Base-by-base conservation (phyloP, 2,329 filamentous ascomycete species). In the Colletotrichum lini region DNA sequence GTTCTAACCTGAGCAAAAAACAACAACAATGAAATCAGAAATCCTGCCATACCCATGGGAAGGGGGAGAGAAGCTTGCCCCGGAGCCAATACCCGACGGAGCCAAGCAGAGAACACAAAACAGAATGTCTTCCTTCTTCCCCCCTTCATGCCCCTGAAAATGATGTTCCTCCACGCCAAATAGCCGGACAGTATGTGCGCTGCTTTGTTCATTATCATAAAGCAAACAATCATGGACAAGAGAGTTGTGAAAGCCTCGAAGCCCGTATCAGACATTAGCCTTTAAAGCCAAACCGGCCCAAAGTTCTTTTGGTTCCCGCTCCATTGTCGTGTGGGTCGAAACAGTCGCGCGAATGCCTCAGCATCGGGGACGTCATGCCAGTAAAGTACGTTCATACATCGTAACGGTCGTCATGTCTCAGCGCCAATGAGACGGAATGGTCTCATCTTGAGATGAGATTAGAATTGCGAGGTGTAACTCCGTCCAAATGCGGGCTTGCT, bases 391-490 rank as follows among this genome's bases (percentile, higher is more conserved):
- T 66, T 74, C 73, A 68, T 72, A 73, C 74, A 72, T 76, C 72
- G 68, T 73, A 75, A 71, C 61, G 57, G 64, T 73, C 57, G 66
- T 72, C 63, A 70, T 70, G 52, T 68, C 69, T 72, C 72, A 63
- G 61, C 56, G 30, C 62, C 42, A 52, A 58, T 72, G 67, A 72
- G 67, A 66, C 62, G 21, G 30, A 65, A 47, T 9, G 58, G 58
- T 57, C 59, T 63, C 60, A 50, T 64, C 12, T 15, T 23, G 6
- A 56, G 35, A 47, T 49, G 63, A 62, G 57, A 63, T 79, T 77
- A 84, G 72, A 84, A 82, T 47, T 75, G 76, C 54, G 80, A 81
- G 56, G 78, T 82, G 73, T 78, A 82, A 71, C 79, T 83, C 68
- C 80, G 81, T 72, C 78, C 79, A 62, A 82, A 73, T 53, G 72